phyloP scores from a whole-genome alignment of 2,329 filamentous ascomycete genomes.

The Diplocarpon rosae region DNA sequence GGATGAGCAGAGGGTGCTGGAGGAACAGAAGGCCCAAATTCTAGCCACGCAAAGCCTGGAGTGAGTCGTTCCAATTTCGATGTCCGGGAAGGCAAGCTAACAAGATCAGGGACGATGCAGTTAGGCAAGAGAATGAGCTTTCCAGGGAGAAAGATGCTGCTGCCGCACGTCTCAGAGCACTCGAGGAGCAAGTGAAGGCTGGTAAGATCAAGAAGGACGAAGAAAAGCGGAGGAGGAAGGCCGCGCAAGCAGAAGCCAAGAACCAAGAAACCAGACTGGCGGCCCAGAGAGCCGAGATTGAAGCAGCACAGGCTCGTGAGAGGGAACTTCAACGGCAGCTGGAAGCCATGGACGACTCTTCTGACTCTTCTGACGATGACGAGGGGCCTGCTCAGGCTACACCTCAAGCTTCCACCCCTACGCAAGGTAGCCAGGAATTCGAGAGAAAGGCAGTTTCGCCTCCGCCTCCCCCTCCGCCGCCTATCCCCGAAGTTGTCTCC shows the following conservation, averaged over 20 bases:
- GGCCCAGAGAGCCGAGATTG: conserved; percentile 80
- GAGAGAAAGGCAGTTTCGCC: conserved; percentile 39
- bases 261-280: conserved; percentile 80
- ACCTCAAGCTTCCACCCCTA: conserved; percentile 48
- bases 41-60: conserved; percentile 65
- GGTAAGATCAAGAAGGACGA: conserved; percentile 95
- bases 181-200: conserved; percentile 88
- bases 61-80: conserved; percentile 48
- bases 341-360: conserved; percentile 55
- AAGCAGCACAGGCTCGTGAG: conserved; percentile 82
- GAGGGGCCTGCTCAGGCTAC: conserved; percentile 64
- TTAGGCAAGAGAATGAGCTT: conserved; percentile 68
- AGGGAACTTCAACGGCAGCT: conserved; percentile 81
- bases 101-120: conserved; percentile 54
- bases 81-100: conserved; percentile 10
- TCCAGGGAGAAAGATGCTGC: conserved; percentile 70
- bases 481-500: conserved; percentile 42
- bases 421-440: conserved; percentile 41
- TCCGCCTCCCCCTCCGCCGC: conserved; percentile 34
- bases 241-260: conserved; percentile 72
- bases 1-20: conserved; percentile 54
- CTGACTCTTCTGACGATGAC: conserved; percentile 63
- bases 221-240: conserved; percentile 87
- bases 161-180: conserved; percentile 69
- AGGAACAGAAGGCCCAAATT: conserved; percentile 67